Conservation (phyloP, 768 basidiomycete species). For the Macrolepiota fuliginosa region DNA sequence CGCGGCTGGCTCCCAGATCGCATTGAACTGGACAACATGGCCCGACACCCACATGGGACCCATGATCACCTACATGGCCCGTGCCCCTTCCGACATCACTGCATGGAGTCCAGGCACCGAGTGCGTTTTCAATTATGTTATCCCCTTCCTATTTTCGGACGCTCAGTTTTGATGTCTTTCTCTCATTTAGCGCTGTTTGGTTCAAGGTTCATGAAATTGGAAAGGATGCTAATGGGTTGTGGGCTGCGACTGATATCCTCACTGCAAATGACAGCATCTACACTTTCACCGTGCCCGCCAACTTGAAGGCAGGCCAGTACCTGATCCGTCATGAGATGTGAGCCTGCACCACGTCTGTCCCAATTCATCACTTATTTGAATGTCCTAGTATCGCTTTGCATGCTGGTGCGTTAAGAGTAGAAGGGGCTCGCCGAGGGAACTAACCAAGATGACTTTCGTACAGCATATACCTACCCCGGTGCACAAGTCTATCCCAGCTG, state of each 20-base stretch:
- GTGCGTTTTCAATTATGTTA: conserved; percentile 20
- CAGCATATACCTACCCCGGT: conserved; percentile 30
- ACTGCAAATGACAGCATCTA: conserved; percentile 35
- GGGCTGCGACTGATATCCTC: conserved; percentile 40
- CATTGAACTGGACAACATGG: conserved; percentile 39
- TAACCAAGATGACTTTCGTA: neutral
- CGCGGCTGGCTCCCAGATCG: conserved; percentile 34
- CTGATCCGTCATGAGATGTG: conserved; percentile 46
- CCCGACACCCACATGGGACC: conserved; percentile 38
- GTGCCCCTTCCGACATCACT: conserved; percentile 40
- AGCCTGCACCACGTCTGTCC: neutral
- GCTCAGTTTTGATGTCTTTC: neutral
- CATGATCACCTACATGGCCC: conserved; percentile 43
- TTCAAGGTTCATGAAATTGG: conserved; percentile 46
- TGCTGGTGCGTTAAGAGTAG: conserved; percentile 13
- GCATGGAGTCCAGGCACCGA: conserved; percentile 34
- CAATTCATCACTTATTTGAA: neutral
- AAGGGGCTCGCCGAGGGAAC: neutral
- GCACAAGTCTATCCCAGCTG: conserved; percentile 44
- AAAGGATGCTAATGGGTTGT: conserved; percentile 38
- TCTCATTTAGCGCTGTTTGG: conserved; percentile 38
- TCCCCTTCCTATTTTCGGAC: neutral
- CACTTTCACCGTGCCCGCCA: conserved; percentile 42
- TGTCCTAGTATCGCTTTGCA: conserved; percentile 34
- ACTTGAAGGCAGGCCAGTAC: conserved; percentile 42